Conservation (phyloP, 2,329 filamentous ascomycete species). For the Aspergillus luchuensis region DNA sequence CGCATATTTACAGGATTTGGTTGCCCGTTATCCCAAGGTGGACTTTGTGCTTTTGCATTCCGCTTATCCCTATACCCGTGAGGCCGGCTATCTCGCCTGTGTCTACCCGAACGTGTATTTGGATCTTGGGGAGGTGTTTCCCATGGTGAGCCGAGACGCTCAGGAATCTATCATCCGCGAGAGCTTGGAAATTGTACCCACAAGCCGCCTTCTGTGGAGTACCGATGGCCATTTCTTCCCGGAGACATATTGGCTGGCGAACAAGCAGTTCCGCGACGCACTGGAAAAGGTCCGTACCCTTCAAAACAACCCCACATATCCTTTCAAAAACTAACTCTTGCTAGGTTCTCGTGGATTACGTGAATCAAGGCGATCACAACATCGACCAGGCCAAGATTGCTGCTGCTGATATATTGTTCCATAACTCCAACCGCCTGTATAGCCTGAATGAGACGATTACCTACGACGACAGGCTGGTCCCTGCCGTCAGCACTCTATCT, state of each 20-base stretch:
- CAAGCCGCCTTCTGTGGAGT: slow-evolving; percentile 75
- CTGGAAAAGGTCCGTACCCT: slow-evolving; percentile 59
- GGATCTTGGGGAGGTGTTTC: slow-evolving; percentile 82
- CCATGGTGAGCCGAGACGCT: slow-evolving; percentile 73
- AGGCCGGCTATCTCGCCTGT: slow-evolving; percentile 75
- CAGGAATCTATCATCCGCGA: slow-evolving; percentile 72
- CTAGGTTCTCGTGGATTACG: slow-evolving; percentile 67
- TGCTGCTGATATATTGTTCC: slow-evolving; percentile 70
- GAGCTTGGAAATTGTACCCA: slow-evolving; percentile 73
- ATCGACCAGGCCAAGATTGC: slow-evolving; percentile 64
- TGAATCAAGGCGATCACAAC: slow-evolving; percentile 64
- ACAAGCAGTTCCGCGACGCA: slow-evolving; percentile 70
- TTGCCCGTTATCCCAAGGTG: slow-evolving; percentile 67
- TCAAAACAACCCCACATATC: slow-evolving; percentile 19
- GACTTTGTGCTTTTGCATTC: slow-evolving; percentile 79
- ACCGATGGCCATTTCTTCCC: slow-evolving; percentile 79
- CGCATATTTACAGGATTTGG: slow-evolving; percentile 72
- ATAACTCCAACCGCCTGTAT: slow-evolving; percentile 77
- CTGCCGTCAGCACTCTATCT: slow-evolving; percentile 6
- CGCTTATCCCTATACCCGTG: slow-evolving; percentile 77
- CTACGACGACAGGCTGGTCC: slow-evolving; percentile 16
- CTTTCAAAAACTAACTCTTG: background rate
- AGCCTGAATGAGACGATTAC: slow-evolving; percentile 52
- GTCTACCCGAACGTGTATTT: slow-evolving; percentile 79
- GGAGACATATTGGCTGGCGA: slow-evolving; percentile 74